Percentiles rank a stretch among this genome's conserved stretches.
phyloP scores from a whole-genome alignment of 345 rosid species.

The Eucalyptus decipiens region DNA sequence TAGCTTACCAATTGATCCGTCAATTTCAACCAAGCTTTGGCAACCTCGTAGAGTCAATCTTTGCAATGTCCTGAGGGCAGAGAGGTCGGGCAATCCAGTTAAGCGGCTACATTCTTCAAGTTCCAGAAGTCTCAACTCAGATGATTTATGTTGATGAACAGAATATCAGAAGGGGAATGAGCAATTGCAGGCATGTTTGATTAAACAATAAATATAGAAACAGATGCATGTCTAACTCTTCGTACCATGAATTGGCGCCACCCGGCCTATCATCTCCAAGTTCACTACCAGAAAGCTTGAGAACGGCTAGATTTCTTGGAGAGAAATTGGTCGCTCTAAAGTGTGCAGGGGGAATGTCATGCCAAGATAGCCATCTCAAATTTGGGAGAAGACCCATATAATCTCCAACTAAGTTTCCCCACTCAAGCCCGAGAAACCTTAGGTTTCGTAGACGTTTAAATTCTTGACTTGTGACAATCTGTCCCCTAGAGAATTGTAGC shows the following conservation, averaged over 20 bases:
- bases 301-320: no score
- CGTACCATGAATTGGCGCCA: no score
- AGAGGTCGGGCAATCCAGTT: background rate
- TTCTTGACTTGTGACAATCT: background rate
- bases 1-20: background rate
- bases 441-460: background rate
- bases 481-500: background rate
- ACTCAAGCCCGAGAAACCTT: no score
- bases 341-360: background rate
- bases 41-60: background rate
- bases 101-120: background rate
- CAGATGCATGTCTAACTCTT: background rate
- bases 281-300: no score
- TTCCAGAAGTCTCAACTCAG: background rate
- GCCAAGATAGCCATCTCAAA: background rate
- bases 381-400: no score
- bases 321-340: background rate
- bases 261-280: no score
- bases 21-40: background rate
- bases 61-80: background rate
- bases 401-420: no score
- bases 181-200: background rate
- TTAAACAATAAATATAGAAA: no score
- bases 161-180: background rate
- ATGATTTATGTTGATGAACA: background rate